Conservation (phyloP, 805 yeast species). For the Yamadazyma paraphyllophila region DNA sequence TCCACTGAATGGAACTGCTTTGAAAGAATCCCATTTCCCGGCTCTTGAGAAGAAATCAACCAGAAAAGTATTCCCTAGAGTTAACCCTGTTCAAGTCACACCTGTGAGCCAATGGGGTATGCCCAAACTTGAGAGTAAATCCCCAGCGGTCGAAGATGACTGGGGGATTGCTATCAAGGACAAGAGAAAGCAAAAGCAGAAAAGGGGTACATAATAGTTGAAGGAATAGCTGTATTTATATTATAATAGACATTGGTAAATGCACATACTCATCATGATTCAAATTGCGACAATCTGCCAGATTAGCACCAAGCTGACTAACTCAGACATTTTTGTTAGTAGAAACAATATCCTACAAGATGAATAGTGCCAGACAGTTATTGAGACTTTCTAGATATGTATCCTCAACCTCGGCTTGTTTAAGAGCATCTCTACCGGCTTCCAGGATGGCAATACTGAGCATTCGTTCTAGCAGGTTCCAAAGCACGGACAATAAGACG, state of each 20-base stretch:
- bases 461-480: conserved; percentile 2
- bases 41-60: conserved; percentile 41
- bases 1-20: conserved; percentile 17
- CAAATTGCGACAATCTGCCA: too few relatives aligned
- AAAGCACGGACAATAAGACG: conserved; percentile 3
- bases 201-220: background rate
- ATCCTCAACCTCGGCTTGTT: too few relatives aligned
- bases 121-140: conserved; percentile 1
- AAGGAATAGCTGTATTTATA: background rate
- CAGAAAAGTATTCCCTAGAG: conserved; percentile 51
- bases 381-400: too few relatives aligned
- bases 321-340: too few relatives aligned
- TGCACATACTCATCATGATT: background rate
- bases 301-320: too few relatives aligned
- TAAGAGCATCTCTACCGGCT: too few relatives aligned
- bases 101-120: conserved; percentile 22
- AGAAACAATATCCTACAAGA: too few relatives aligned
- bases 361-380: too few relatives aligned
- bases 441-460: too few relatives aligned
- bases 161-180: conserved; percentile 14
- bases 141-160: conserved; percentile 8
- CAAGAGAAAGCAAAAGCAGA: conserved; percentile 12
- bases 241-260: background rate
- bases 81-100: conserved; percentile 40
- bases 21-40: conserved; percentile 41